Percentiles rank a stretch among this genome's conserved stretches.
These are phyloP conservation scores for Candida sp. DNA, from an alignment of 1,139 yeast species.

Conservation along the genomic window DNA sequence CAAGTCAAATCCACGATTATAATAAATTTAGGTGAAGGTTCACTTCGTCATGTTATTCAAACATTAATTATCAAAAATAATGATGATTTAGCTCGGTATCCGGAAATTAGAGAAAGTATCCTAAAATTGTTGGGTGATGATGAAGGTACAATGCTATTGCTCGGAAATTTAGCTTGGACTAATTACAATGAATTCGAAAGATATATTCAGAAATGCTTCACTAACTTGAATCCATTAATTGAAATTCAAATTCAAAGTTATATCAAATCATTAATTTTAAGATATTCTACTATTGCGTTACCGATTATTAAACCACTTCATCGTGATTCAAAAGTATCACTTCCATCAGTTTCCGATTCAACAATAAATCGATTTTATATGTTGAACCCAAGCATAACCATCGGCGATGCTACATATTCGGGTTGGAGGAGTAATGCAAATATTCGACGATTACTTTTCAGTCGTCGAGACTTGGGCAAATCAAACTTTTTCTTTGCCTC, in stretches of 20 bases:
- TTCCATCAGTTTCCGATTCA: background rate
- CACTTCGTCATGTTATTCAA: background rate
- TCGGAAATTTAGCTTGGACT: background rate
- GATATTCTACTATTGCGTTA: constrained; percentile 1
- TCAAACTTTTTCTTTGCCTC: constrained; percentile 2
- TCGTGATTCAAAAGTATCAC: background rate
- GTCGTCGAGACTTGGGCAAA: constrained; percentile 1
- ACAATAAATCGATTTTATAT: constrained; percentile 1
- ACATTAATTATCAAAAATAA: background rate
- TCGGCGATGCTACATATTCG: background rate
- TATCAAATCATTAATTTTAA: constrained; percentile 1
- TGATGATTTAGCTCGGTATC: background rate
- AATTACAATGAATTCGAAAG: background rate
- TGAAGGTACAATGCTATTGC: background rate
- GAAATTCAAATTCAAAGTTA: background rate
- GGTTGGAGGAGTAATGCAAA: background rate
- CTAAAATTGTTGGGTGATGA: background rate
- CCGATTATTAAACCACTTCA: background rate
- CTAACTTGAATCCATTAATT: background rate
- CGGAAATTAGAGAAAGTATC: background rate
- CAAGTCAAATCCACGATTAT: background rate
- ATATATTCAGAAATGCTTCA: background rate
- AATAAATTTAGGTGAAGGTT: background rate
- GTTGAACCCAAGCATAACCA: background rate
- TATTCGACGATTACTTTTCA: background rate